These are phyloP conservation scores for Plantago rigida DNA, from an alignment of 305 asterid species.

Conservation along the genomic window DNA sequence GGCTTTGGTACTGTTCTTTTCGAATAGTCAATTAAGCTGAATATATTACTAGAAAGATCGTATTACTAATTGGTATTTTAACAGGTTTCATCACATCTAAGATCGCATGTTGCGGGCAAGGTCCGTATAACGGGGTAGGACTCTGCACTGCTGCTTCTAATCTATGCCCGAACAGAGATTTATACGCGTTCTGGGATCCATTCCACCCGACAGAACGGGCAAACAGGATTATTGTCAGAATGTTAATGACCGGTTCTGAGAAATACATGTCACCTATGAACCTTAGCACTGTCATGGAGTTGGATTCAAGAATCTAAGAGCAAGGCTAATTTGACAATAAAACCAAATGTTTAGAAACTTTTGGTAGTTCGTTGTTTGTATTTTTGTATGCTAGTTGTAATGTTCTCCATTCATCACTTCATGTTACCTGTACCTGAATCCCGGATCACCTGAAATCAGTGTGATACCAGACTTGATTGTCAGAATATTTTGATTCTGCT, in stretches of 20 bases:
- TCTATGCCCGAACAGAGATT: slow-evolving; percentile 41
- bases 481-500: too few species aligned
- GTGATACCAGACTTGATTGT: too few species aligned
- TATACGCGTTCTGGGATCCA: slow-evolving; percentile 56
- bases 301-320: slow-evolving; percentile 36
- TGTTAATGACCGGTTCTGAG: slow-evolving; percentile 40
- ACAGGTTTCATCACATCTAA: slow-evolving; percentile 53
- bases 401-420: too few species aligned
- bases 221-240: slow-evolving; percentile 40
- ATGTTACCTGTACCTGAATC: too few species aligned
- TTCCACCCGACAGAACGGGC: slow-evolving; percentile 64
- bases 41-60: not conserved
- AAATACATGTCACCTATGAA: slow-evolving; percentile 59
- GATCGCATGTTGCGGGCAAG: slow-evolving; percentile 68
- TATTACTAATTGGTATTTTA: not conserved
- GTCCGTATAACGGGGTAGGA: slow-evolving; percentile 57
- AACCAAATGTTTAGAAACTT: not conserved
- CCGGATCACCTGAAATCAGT: too few species aligned
- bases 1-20: slow-evolving; percentile 29
- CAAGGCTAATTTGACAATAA: slow-evolving; percentile 4
- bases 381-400: too few species aligned
- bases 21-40: too few species aligned
- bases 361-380: not conserved
- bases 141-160: slow-evolving; percentile 45
- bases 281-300: slow-evolving; percentile 52